Evolutionary conservation across 331 rosid genomes (phyloP), one percentile per base, ranked within the genome.

Genomic region (Pyrus hybrid): DNA sequence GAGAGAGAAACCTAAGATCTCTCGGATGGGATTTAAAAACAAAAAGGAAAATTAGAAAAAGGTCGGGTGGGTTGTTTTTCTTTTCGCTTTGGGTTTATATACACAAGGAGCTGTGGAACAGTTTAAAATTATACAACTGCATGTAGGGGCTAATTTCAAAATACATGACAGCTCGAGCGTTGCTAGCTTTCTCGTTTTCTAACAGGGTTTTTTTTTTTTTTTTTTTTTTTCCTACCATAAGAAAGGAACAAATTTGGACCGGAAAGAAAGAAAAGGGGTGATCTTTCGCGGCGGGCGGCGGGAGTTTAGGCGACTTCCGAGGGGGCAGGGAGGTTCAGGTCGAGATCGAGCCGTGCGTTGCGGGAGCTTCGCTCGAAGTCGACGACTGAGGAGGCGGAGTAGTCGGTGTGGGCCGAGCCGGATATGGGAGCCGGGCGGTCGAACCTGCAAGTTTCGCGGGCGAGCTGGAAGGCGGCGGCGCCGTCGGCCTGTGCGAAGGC

Each of bases 291-390:
- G 41, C 47, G 61, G 77, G 20, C 41, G 68, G 76, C 20, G 11
- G 66, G 70, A 23, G 64, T 58, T 72, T 83, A 92, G 5, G 88
- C 96, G 51, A 78, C 91, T 70, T 90, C 96, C 8, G 87, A 80
- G 0, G 86, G 90, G 0, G 97, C 90, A 6, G 91, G 86, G 8
- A 76, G 79, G 75, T 92, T 92, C 7, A 92, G 97, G 66, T 92
- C 97, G 14, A 92, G 90, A 84, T 87, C 87, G 67, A 92, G 66
- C 33, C 83, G 75, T 5, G 43, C 63, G 16, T 81, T 76, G 1
- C 71, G 80, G 2, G 76, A 57, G 37, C 30, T 71, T 26, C 54
- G 77, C 3, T 83, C 86, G 66, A 76, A 91, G 65, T 88, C 86
- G 5, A 84, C 88, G 7, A 85, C 87, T 0, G 87, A 84, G 1